Conservation (phyloP, 257 asterid genomes). For the Craterostigma plantagineum region DNA sequence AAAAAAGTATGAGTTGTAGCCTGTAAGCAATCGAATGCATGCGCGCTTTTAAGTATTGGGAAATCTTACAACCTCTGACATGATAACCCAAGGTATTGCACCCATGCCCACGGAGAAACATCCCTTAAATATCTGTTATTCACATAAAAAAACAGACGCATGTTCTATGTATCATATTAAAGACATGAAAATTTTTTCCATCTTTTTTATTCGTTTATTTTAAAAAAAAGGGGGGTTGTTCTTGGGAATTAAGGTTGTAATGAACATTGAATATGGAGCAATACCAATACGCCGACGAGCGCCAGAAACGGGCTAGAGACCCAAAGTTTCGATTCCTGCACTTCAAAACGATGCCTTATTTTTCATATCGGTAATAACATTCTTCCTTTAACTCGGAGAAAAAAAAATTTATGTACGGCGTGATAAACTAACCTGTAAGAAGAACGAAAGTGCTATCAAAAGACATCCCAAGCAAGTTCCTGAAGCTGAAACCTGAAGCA, state of each 20-base stretch:
- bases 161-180: too few relatives aligned
- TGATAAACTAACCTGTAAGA: slow-evolving; percentile 40
- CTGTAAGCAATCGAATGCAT: not conserved
- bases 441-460: slow-evolving; percentile 45
- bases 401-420: not conserved
- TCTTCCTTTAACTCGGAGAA: too few relatives aligned
- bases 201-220: too few relatives aligned
- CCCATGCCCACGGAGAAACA: slow-evolving; percentile 82
- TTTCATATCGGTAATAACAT: not conserved
- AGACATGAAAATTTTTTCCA: too few relatives aligned
- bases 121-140: slow-evolving; percentile 51
- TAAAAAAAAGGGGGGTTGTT: too few relatives aligned
- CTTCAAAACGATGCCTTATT: not conserved
- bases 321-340: slow-evolving; percentile 56
- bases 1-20: slow-evolving; percentile 2
- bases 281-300: slow-evolving; percentile 67
- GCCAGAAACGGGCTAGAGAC: slow-evolving; percentile 50
- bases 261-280: not conserved
- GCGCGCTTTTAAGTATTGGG: not conserved
- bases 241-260: too few relatives aligned
- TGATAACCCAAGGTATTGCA: slow-evolving; percentile 86
- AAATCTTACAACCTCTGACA: slow-evolving; percentile 60
- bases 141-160: too few relatives aligned
- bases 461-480: slow-evolving; percentile 83
- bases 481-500: slow-evolving; percentile 44